Evolutionary conservation across 2,329 filamentous ascomycete species (phyloP).

Genomic region (Calonectria crousiana): DNA sequence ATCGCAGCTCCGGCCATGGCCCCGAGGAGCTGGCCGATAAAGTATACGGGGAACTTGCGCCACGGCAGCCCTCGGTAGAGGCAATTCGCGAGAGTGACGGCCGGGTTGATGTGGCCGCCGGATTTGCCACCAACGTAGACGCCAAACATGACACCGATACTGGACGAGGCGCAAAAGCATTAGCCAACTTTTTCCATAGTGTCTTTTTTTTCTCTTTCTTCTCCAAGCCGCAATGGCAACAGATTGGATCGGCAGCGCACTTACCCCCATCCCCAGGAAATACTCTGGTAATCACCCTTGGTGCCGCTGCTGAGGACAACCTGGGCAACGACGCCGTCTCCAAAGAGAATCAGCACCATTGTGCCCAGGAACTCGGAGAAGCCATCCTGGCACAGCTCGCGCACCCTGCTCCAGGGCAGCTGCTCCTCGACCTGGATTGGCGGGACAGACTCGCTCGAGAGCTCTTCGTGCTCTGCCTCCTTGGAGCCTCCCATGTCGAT

Average conservation of each 20-base stretch:
- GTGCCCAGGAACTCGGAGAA: conserved; percentile 78
- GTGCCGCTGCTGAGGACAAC: conserved; percentile 67
- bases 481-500: conserved; percentile 46
- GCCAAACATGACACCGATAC: conserved; percentile 76
- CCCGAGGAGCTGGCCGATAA: conserved; percentile 74
- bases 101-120: conserved; percentile 77
- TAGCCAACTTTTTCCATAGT: neutral
- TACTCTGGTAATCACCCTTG: conserved; percentile 64
- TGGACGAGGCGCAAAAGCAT: conserved; percentile 37
- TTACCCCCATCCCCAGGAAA: conserved; percentile 64
- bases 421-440: conserved; percentile 38
- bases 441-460: conserved; percentile 31
- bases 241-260: conserved; percentile 26
- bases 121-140: conserved; percentile 75
- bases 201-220: neutral
- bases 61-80: conserved; percentile 77
- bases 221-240: neutral
- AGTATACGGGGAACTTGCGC: conserved; percentile 77
- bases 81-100: conserved; percentile 78
- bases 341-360: conserved; percentile 77
- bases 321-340: conserved; percentile 78
- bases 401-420: conserved; percentile 64
- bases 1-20: conserved; percentile 72
- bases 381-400: conserved; percentile 65
- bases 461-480: conserved; percentile 38